Base-by-base conservation (phyloP, 2,329 filamentous ascomycete genomes). In the Fusarium sp. region DNA sequence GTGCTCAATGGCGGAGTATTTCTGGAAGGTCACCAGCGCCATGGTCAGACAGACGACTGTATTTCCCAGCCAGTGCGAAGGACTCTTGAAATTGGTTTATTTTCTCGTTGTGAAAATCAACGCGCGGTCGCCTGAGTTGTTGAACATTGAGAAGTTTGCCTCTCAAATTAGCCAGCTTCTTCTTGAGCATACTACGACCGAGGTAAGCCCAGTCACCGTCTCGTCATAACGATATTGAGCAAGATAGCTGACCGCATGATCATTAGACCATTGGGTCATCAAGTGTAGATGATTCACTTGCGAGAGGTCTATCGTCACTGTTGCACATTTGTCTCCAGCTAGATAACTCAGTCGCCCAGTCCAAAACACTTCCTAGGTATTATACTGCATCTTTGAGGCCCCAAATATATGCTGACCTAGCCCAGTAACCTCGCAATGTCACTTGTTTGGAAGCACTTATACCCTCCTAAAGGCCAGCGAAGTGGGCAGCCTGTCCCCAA, bases 361-460 rank as follows among this genome's bases (percentile, higher is more conserved):
- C 75, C 30, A 46, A 38, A 18, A 40, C 52, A 13, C 53, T 83
- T 9, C 78, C 81, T 49, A 63, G 67, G 77, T 82, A 72, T 70
- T 77, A 46, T 52, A 23, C 46, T 23, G 25, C n/a, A 37, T 35
- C 16, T 40, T 38, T 9, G 8, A 9, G 23, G 53, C 15, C 11
- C 16, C 10, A 21, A 46, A 30, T 16, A 46, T 46, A 16, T 25
- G 25, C 69, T 77, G 38, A 75, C 54, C 49, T 25, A 43, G 30
- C 15, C 9, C 38, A 82, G 79, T 15, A 62, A 80, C 28, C 65
- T 82, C 47, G 79, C 79, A 32, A 47, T 80, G 80, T 78, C 82
- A 6, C 79, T 95, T 2, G 89, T 94, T 74, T 88, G 86, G 78
- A 88, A 84, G 62, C 91, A 92, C 75, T 83, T 95, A 2, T 94